phyloP scores from a whole-genome alignment of 2,329 filamentous ascomycete genomes.

The Aspergillus sp. region DNA sequence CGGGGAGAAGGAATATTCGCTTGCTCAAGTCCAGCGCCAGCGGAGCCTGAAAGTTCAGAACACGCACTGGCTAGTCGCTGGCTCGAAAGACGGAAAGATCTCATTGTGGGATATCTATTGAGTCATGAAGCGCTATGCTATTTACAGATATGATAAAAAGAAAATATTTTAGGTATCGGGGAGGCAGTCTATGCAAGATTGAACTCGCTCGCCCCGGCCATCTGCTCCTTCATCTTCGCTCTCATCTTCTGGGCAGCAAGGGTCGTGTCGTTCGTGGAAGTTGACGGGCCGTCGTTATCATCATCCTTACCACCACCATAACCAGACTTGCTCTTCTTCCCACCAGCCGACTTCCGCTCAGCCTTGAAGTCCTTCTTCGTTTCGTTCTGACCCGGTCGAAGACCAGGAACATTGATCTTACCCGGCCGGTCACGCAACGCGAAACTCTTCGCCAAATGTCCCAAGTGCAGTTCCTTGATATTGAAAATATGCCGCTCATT shows the following conservation, averaged over 20 bases:
- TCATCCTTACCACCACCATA: conserved; percentile 22
- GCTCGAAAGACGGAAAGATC: conserved; percentile 92
- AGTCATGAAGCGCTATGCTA: conserved; percentile 26
- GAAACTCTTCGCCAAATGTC: conserved; percentile 92
- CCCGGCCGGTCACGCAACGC: conserved; percentile 84
- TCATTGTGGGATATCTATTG: conserved; percentile 94
- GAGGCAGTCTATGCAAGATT: conserved; percentile 52
- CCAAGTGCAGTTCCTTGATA: conserved; percentile 85
- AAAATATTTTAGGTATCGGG: neutral
- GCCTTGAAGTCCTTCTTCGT: conserved; percentile 49
- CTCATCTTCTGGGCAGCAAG: conserved; percentile 56
- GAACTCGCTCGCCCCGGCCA: conserved; percentile 56
- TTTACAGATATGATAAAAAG: conserved; percentile 19
- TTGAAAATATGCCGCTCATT: conserved; percentile 86
- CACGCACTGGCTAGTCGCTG: conserved; percentile 86
- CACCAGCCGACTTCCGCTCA: conserved; percentile 36
- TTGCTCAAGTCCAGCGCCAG: conserved; percentile 60
- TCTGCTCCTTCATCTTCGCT: conserved; percentile 52
- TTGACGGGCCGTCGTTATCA: conserved; percentile 27
- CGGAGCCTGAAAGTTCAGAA: conserved; percentile 63
- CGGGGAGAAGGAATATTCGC: conserved; percentile 19
- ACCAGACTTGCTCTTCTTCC: conserved; percentile 36
- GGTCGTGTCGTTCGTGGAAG: conserved; percentile 34
- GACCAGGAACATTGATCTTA: conserved; percentile 62
- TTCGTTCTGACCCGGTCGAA: conserved; percentile 50